A percentile compares a stretch with the other conserved stretches of the same genome.
Evolutionary conservation across 192 early-diverging fungal genomes (phyloP).

Genomic region (Linnemannia elongata): DNA sequence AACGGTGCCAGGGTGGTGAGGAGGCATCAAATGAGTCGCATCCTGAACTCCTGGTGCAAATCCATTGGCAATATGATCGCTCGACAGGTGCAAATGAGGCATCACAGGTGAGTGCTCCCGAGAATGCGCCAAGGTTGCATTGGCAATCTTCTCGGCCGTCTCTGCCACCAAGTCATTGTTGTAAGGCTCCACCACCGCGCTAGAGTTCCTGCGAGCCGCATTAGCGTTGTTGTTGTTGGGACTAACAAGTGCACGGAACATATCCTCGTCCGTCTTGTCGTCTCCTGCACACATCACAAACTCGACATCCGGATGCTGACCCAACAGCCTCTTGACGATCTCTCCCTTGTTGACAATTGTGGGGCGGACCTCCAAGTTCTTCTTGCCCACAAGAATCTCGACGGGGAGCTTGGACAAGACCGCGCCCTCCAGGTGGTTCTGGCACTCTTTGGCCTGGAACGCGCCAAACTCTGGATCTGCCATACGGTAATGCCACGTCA

Average conservation of each 20-base stretch:
- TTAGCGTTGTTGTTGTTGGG: conserved; percentile 18
- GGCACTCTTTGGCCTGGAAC: conserved; percentile 98
- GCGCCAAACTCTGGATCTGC: conserved; percentile 95
- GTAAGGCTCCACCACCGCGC: conserved; percentile 24
- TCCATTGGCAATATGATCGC: neutral
- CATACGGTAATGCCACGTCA: conserved; percentile 98
- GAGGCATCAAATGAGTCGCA: neutral
- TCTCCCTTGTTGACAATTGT: conserved; percentile 96
- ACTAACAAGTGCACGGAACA: conserved; percentile 83
- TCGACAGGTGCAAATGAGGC: conserved; percentile 6
- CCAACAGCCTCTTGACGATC: conserved; percentile 90
- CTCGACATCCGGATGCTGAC: conserved; percentile 75
- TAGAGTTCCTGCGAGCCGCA: neutral
- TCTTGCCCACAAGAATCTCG: conserved; percentile 96
- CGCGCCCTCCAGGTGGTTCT: conserved; percentile 93
- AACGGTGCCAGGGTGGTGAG: neutral
- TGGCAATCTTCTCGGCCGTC: conserved; percentile 40
- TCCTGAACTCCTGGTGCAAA: neutral
- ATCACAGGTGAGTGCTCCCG: conserved; percentile 17
- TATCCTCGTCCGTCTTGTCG: conserved; percentile 98
- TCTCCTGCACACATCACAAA: conserved; percentile 97
- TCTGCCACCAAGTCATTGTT: conserved; percentile 35
- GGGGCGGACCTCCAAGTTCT: conserved; percentile 95
- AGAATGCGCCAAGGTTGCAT: conserved; percentile 28
- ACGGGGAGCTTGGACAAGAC: conserved; percentile 96